A percentile compares a stretch with the other conserved stretches of the same genome.
Conservation (phyloP, 164 flowering plant genomes). For the Umbellularia californica region DNA sequence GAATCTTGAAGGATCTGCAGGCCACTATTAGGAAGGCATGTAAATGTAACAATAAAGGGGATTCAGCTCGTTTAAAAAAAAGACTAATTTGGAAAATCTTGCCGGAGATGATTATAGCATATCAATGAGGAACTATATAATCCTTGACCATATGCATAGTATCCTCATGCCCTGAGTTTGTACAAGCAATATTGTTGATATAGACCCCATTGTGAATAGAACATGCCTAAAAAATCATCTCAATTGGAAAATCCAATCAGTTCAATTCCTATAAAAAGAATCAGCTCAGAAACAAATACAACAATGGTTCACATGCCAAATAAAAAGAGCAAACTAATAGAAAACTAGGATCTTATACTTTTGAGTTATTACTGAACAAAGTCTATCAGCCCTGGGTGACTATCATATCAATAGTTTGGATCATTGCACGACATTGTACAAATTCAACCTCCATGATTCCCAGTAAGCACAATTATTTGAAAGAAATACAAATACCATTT, state of each 20-base stretch:
- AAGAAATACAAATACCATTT: slow-evolving; percentile 48
- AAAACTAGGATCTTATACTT: neutral
- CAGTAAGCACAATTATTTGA: neutral
- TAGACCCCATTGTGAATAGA: neutral
- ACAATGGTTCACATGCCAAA: neutral
- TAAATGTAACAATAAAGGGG: neutral
- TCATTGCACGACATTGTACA: neutral
- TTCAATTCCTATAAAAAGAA: neutral
- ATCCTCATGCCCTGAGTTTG: neutral
- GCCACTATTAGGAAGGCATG: neutral
- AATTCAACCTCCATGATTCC: neutral
- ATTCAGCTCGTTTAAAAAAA: too few relatives aligned
- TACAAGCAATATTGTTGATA: neutral
- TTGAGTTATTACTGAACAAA: too few relatives aligned
- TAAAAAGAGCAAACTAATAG: too few relatives aligned
- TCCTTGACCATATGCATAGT: neutral
- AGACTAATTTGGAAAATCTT: neutral
- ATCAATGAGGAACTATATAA: neutral
- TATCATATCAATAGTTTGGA: neutral
- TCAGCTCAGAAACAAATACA: neutral
- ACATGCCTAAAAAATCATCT: neutral
- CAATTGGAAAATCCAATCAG: neutral
- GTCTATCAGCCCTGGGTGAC: neutral
- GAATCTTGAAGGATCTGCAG: slow-evolving; percentile 88
- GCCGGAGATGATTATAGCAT: neutral